A percentile compares a stretch with the other conserved stretches of the same genome.
Conservation (phyloP, 495 filamentous ascomycete genomes). For the Cercophora newfieldiana region DNA sequence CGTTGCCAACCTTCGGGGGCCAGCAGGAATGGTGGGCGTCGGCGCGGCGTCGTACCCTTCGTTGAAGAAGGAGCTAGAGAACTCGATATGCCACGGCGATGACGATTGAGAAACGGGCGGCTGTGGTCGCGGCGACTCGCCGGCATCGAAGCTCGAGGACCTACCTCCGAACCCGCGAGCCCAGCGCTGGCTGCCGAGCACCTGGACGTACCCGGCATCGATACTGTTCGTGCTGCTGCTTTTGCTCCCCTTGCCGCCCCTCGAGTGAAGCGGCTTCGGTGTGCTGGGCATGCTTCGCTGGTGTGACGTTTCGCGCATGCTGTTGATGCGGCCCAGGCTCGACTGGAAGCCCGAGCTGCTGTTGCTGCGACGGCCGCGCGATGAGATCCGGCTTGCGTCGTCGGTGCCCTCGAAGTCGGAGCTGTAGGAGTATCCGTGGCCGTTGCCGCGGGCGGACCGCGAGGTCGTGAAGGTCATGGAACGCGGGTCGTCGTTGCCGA, state of each 20-base stretch:
- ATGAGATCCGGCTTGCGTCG: constrained; percentile 62
- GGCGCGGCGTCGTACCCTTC: constrained; percentile 78
- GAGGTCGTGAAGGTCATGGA: constrained; percentile 36
- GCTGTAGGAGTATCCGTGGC: constrained; percentile 74
- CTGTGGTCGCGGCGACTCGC: constrained; percentile 34
- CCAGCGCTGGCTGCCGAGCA: constrained; percentile 56
- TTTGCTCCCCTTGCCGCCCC: constrained; percentile 68
- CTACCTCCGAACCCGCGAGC: constrained; percentile 58
- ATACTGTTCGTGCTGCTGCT: constrained; percentile 68
- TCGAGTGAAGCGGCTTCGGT: constrained; percentile 41
- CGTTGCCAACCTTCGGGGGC: constrained; percentile 60
- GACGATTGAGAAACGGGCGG: constrained; percentile 29
- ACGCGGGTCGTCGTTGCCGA: constrained; percentile 33
- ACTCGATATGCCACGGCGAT: constrained; percentile 45
- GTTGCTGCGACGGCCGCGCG: constrained; percentile 72
- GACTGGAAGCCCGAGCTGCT: constrained; percentile 74
- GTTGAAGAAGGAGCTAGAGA: constrained; percentile 46
- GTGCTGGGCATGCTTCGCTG: constrained; percentile 39
- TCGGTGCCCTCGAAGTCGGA: constrained; percentile 66
- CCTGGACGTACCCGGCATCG: constrained; percentile 62
- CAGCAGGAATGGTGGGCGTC: constrained; percentile 80
- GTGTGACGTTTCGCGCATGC: constrained; percentile 50
- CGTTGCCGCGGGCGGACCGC: constrained; percentile 49
- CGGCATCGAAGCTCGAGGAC: constrained; percentile 79
- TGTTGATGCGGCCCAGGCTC: constrained; percentile 63